Evolutionary conservation across 2,329 filamentous ascomycete genomes (phyloP), one percentile per base, ranked within the genome.

Genomic region (Zymoseptoria crescenta): DNA sequence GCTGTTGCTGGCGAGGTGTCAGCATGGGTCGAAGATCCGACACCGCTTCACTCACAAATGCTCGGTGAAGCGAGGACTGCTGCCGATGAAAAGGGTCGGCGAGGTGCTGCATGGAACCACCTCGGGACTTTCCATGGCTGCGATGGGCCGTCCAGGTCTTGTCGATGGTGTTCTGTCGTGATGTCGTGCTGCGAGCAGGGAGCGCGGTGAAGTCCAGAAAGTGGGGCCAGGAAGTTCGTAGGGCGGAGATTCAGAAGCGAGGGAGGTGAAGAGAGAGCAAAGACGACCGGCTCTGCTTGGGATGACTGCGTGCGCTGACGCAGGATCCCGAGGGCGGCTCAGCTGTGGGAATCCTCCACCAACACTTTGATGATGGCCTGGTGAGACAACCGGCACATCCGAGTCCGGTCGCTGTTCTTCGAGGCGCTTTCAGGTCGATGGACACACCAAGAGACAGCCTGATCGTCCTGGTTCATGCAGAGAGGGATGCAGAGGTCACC

Each of bases 21-120:
- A 56, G 41, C 10, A 7, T 21, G 4, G 13, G 19, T 19, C 35
- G 13, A 49, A 19, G 16, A 30, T 27, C 19, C 13, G 10, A 13
- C 35, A 45, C 35, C 10, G 4, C 35, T 45, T 45, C 9, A 64
- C 67, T 65, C 61, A 69, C 66, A 69, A 61, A 54, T 69, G 64
- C 54, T 69, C 67, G 54, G 59, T 67, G 54, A 69, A 68, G 29
- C 66, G 57, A 16, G 67, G 67, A 35, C 54, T 63, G 29, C 56
- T 56, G 49, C 24, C 57, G 52, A 8, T 48, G 10, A 13, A 45
- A 16, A 45, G 35, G 6, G 13, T 45, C 7, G 16, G 35, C 35
- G 35, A 45, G 13, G 35, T 4, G 2, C n/a, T n/a, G 7, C 6
- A 13, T 6, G 10, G 13, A 4, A 45, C 1, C 5, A 45, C 35